phyloP scores from a whole-genome alignment of 495 filamentous ascomycete species.

The Daldinia childiae region DNA sequence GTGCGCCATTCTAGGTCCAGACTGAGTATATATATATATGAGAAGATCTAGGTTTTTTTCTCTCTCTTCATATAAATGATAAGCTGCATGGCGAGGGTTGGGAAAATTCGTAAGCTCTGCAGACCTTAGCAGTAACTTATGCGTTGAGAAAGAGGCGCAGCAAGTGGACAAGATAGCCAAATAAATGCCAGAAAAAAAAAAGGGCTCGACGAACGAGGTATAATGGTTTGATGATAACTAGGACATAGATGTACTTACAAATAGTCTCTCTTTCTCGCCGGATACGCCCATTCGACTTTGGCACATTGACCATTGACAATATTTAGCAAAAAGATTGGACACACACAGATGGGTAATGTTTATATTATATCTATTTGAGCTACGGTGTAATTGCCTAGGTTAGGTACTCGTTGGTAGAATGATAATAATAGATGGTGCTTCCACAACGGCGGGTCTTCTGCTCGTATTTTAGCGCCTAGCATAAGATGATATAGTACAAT shows the following conservation, averaged over 20 bases:
- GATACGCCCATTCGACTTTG: neutral
- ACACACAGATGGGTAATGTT: conserved; percentile 21
- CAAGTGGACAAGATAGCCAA: conserved; percentile 11
- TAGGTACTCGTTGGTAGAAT: conserved; percentile 9
- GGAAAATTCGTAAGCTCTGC: neutral
- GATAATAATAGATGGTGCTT: conserved; percentile 9
- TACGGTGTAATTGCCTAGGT: neutral
- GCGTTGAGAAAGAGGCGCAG: neutral
- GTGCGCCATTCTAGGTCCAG: neutral
- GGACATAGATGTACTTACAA: conserved; percentile 35
- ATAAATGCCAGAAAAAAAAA: conserved; percentile 2
- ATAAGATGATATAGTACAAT: neutral
- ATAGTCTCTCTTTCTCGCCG: conserved; percentile 11
- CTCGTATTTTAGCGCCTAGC: conserved; percentile 6
- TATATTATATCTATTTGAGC: conserved; percentile 19
- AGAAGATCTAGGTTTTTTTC: neutral
- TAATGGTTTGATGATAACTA: conserved; percentile 11
- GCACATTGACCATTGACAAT: conserved; percentile 22
- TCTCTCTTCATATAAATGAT: conserved; percentile 1
- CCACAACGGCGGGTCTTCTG: neutral
- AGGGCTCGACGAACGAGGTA: neutral
- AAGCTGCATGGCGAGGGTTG: conserved; percentile 4
- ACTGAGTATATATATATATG: neutral
- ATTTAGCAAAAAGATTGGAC: conserved; percentile 8
- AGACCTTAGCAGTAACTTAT: neutral